Evolutionary conservation across 306 rosid genomes (phyloP).

Genomic region (Gynostemma pentaphyllum): DNA sequence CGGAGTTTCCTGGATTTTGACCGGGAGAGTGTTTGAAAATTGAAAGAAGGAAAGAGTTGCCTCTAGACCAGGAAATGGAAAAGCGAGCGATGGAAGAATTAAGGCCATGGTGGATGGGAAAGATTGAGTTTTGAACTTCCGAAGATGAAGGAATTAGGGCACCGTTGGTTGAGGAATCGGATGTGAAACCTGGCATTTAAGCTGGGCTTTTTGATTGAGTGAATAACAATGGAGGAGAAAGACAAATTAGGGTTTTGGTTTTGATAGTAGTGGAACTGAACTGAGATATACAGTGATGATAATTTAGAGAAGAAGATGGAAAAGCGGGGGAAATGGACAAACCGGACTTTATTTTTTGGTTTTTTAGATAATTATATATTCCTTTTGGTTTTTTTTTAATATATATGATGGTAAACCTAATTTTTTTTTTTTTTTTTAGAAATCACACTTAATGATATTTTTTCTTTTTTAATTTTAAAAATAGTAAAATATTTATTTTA

Average conservation of each 20-base stretch:
- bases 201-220: conserved; percentile 22
- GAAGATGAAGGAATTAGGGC: conserved; percentile 32
- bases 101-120: conserved; percentile 54
- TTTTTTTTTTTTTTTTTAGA: too few species aligned
- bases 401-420: too few species aligned
- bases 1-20: conserved; percentile 15
- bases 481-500: too few species aligned
- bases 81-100: conserved; percentile 54
- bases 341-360: too few species aligned
- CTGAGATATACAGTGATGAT: neutral
- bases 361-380: too few species aligned
- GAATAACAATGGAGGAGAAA: neutral
- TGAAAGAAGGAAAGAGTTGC: conserved; percentile 69
- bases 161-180: conserved; percentile 15
- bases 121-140: conserved; percentile 22
- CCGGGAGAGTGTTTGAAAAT: conserved; percentile 26
- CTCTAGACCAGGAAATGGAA: conserved; percentile 75
- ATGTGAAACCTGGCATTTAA: conserved; percentile 5
- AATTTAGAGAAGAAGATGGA: neutral
- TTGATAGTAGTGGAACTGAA: too few species aligned
- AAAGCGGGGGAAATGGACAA: neutral
- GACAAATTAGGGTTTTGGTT: conserved; percentile 20
- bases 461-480: too few species aligned
- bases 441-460: too few species aligned
- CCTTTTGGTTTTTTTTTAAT: too few species aligned